These are phyloP conservation scores for Trichosphaerium sp. DNA, from an alignment of 78 protist species.

Conservation along the genomic window DNA sequence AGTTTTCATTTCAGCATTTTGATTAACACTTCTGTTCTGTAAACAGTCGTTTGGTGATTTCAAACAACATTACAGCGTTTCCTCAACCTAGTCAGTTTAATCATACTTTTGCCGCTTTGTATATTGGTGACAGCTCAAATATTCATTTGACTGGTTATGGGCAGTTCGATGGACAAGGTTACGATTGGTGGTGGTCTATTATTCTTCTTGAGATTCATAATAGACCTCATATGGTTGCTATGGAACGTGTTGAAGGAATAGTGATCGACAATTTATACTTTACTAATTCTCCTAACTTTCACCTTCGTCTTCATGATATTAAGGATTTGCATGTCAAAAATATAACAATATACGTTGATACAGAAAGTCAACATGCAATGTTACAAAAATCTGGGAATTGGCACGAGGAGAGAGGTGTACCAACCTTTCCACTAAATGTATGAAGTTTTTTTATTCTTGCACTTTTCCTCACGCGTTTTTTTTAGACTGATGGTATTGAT, in stretches of 20 bases:
- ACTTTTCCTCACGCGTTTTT: too few species aligned
- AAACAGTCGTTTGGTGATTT: not conserved
- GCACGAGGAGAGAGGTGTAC: not conserved
- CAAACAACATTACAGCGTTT: not conserved
- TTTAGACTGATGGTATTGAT: constrained; percentile 12
- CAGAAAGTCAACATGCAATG: not conserved
- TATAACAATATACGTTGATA: not conserved
- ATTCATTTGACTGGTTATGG: not conserved
- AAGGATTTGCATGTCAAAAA: not conserved
- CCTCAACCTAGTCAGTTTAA: not conserved
- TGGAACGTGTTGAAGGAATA: not conserved
- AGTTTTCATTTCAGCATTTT: too few species aligned
- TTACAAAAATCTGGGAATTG: not conserved
- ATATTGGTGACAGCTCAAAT: not conserved
- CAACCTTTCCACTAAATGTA: constrained; percentile 8
- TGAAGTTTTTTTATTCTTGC: too few species aligned
- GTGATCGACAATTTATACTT: not conserved
- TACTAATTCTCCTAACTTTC: not conserved
- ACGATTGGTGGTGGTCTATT: not conserved
- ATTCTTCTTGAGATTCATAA: not conserved
- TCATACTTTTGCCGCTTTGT: not conserved
- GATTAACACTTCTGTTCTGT: too few species aligned
- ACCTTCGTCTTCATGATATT: not conserved
- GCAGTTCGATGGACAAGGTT: constrained; percentile 4
- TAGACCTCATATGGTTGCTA: not conserved